A percentile compares a stretch with the other conserved stretches of the same genome.
Evolutionary conservation across 306 rosid species (phyloP).

Genomic region (Lablab purpureus): DNA sequence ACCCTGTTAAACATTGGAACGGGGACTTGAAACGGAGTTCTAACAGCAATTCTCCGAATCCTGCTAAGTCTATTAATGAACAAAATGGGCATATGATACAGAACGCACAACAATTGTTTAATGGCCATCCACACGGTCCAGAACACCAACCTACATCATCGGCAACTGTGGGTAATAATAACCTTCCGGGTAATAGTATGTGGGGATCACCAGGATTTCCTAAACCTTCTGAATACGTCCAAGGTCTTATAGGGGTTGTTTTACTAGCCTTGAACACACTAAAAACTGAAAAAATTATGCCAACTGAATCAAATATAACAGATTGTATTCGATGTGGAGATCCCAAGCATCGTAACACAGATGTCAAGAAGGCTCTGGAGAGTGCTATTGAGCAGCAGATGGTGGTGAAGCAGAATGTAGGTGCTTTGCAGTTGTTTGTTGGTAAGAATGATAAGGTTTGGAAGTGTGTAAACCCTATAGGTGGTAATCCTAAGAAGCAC

Average conservation of each 20-base stretch:
- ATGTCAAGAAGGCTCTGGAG: conserved; percentile 84
- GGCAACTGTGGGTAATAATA: conserved; percentile 48
- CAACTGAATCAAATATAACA: conserved; percentile 77
- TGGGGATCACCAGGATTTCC: conserved; percentile 81
- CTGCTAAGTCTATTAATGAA: conserved; percentile 48
- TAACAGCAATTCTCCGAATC: conserved; percentile 46
- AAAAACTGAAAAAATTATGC: conserved; percentile 76
- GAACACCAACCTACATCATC: conserved; percentile 51
- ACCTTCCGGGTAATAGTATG: conserved; percentile 55
- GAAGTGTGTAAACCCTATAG: conserved; percentile 74
- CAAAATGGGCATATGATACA: conserved; percentile 60
- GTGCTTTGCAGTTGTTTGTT: conserved; percentile 68
- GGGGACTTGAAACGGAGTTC: conserved; percentile 60
- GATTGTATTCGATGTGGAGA: conserved; percentile 87
- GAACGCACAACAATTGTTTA: conserved; percentile 56
- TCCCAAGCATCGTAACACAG: conserved; percentile 74
- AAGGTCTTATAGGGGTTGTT: conserved; percentile 87
- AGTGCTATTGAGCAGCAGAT: conserved; percentile 77
- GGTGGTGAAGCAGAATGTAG: conserved; percentile 81
- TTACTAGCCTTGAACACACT: conserved; percentile 79
- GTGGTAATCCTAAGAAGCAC: conserved; percentile 66
- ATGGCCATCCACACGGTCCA: conserved; percentile 56
- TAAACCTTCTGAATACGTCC: conserved; percentile 76
- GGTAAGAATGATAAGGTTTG: conserved; percentile 82
- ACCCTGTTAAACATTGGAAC: conserved; percentile 49